Evolutionary conservation across 495 filamentous ascomycete species (phyloP).

Genomic region (Thermochaetoides thermophila): DNA sequence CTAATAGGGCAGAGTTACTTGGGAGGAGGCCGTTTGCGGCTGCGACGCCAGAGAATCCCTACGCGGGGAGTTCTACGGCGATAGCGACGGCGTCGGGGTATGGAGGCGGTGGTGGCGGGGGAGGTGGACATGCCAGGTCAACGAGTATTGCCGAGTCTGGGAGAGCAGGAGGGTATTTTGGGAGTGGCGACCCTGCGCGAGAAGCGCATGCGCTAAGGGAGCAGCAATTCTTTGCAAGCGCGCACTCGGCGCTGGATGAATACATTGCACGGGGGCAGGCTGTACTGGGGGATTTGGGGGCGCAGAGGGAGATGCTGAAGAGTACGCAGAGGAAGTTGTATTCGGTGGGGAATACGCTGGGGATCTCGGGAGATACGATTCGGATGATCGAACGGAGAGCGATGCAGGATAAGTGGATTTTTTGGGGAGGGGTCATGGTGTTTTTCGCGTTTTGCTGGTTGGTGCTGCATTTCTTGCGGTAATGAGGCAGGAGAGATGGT

Average conservation of each 20-base stretch:
- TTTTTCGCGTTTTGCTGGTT: conserved; percentile 89
- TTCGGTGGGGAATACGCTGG: conserved; percentile 84
- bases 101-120: conserved; percentile 5
- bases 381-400: conserved; percentile 87
- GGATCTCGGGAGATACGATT: conserved; percentile 89
- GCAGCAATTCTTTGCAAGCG: conserved; percentile 67
- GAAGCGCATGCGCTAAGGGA: conserved; percentile 82
- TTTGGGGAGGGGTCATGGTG: conserved; percentile 72
- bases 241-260: conserved; percentile 75
- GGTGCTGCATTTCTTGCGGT: conserved; percentile 71
- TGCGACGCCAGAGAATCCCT: conserved; percentile 89
- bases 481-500: too few species aligned
- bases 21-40: conserved; percentile 79
- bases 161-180: conserved; percentile 32
- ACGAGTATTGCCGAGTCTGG: conserved; percentile 12
- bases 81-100: conserved; percentile 14
- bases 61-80: conserved; percentile 37
- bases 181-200: conserved; percentile 44
- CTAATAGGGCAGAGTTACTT: conserved; percentile 70
- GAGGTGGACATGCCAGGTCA: conserved; percentile 16
- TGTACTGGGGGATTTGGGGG: conserved; percentile 72
- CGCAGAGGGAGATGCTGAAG: conserved; percentile 91
- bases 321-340: conserved; percentile 82
- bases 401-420: conserved; percentile 95
- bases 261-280: conserved; percentile 83